Evolutionary conservation across 768 basidiomycete genomes (phyloP), one percentile per base, ranked within the genome.

Genomic region (Boletellus ananas): DNA sequence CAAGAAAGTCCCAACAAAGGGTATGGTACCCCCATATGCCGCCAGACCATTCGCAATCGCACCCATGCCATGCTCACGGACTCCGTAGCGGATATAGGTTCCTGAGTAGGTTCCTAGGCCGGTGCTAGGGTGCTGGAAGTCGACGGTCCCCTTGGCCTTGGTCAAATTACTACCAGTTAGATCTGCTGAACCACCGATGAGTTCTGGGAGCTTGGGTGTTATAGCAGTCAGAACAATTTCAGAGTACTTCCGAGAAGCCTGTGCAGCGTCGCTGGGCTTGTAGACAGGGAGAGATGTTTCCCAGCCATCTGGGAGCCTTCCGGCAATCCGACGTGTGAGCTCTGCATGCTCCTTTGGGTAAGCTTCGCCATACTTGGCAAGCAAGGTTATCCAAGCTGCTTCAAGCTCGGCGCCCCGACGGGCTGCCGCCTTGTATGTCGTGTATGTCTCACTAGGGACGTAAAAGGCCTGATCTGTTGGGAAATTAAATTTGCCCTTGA

Each of bases 61-160:
- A 61, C 87, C 90, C 94, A 96, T 97, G 58, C 77, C 94, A 70
- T 97, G 94, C 70, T 97, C 94, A 71, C 94, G 90, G 50, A 97
- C 93, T 80, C 94, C 94, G 74, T 88, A 97, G 48, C 94, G 88
- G 67, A 97, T 83, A 69, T 97, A 96, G 41, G 85, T 87, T 45
- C 94, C 94, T 49, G 82, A 72, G 70, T 93, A 95, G 51, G 68
- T 77, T 51, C 94, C 94, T 38, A 95, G 78, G 29, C 83, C 83
- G 17, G 90, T 94, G 72, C 77, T 83, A 17, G 89, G 87, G 36
- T 81, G 88, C 70, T 97, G 94, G 85, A 97, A 95, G 72, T 97
- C 94, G 52, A 83, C 74, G n/a, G 79, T 79, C 48, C 71, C 73
- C 74, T 91, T 91, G 65, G 87, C 89, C 70, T 90, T 84, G 59